Percentiles rank a stretch among this genome's conserved stretches.
phyloP scores from a whole-genome alignment of 768 basidiomycete species.

The Trametes cingulata region DNA sequence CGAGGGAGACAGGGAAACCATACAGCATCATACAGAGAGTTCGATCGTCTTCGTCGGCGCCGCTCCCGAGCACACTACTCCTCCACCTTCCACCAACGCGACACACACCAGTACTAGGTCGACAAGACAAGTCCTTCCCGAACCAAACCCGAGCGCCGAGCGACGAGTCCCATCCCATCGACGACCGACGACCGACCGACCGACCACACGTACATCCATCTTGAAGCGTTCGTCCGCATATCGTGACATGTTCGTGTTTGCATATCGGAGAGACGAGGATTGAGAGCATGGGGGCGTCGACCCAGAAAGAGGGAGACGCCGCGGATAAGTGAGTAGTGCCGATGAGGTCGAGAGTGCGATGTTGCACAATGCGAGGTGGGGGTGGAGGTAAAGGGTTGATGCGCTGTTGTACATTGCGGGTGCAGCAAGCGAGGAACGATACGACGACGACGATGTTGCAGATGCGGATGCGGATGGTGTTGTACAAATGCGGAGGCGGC shows the following conservation, averaged over 20 bases:
- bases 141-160: too few species aligned
- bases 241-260: conserved; percentile 2
- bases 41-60: not conserved
- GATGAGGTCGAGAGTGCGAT: not conserved
- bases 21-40: not conserved
- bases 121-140: too few species aligned
- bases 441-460: not conserved
- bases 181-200: not conserved
- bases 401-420: conserved; percentile 12
- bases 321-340: not conserved
- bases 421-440: not conserved
- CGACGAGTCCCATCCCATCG: too few species aligned
- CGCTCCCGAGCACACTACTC: not conserved
- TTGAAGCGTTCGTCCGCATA: conserved; percentile 2
- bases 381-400: not conserved
- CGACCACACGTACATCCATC: too few species aligned
- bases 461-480: not conserved
- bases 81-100: not conserved
- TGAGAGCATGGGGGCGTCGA: not conserved
- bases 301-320: too few species aligned
- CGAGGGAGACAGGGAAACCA: not conserved
- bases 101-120: not conserved
- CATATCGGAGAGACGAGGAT: not conserved
- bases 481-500: not conserved
- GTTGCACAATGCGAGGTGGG: not conserved